phyloP scores from a whole-genome alignment of 371 early-diverging fungal species.

The Capillidium heterosporum region DNA sequence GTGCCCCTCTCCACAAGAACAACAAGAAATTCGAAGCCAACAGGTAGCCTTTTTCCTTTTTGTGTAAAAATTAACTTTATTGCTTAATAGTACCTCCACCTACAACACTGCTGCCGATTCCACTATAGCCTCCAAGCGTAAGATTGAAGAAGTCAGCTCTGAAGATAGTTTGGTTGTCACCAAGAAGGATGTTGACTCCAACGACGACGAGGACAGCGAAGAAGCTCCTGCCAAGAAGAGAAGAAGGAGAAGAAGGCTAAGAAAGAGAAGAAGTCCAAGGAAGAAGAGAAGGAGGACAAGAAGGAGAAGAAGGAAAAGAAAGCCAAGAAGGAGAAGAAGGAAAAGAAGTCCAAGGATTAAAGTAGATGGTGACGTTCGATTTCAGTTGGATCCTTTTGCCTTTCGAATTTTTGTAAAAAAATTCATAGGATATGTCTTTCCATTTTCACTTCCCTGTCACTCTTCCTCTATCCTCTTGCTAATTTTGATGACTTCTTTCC shows the following conservation, averaged over 20 bases:
- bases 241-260: constrained; percentile 14
- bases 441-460: too few species aligned
- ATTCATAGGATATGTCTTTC: too few species aligned
- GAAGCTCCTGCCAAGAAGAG: constrained; percentile 5
- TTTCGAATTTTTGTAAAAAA: too few species aligned
- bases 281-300: constrained; percentile 10
- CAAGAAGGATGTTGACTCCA: too few species aligned
- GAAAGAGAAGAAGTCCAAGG: constrained; percentile 13
- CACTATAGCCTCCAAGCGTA: constrained; percentile 10
- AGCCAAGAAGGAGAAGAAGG: constrained; percentile 5
- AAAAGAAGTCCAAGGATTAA: neutral
- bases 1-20: constrained; percentile 34
- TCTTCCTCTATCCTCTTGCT: too few species aligned
- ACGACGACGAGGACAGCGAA: constrained; percentile 10
- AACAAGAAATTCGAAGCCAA: constrained; percentile 47
- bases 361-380: too few species aligned
- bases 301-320: constrained; percentile 9
- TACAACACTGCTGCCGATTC: constrained; percentile 25
- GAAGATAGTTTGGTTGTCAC: constrained; percentile 11
- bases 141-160: constrained; percentile 12
- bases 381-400: too few species aligned
- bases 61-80: constrained; percentile 1
- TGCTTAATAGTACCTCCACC: neutral
- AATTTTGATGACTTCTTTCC: too few species aligned
- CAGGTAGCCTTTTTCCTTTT: constrained; percentile 20